Evolutionary conservation across 2,329 filamentous ascomycete genomes (phyloP), one percentile per base, ranked within the genome.

Genomic region (Rhynchosporium graminicola): DNA sequence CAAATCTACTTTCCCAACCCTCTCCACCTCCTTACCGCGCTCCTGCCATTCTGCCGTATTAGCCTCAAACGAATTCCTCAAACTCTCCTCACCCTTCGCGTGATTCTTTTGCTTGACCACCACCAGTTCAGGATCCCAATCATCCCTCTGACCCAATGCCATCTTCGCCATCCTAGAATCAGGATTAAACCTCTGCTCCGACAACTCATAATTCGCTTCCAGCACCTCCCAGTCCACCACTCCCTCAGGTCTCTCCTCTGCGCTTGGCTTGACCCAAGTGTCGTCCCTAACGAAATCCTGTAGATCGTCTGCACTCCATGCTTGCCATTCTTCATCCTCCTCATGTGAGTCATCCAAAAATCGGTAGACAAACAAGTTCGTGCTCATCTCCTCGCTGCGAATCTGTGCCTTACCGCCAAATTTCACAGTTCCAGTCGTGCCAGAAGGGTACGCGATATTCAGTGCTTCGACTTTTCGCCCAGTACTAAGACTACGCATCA

Each of bases 401-500:
- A 61, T 61, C 20, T 51, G 52, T 6, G 64, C 63, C 46, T 69
- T 57, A 3, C 69, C 71, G 6, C 66, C 66, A 70, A 70, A 74
- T 15, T 64, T 65, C 20, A 74, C 61, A 0, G 51, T 61, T 2
- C 72, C 73, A 13, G 56, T 65, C 0, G 71, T 71, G 9, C 65
- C 68, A 1, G 57, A 47, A 9, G 73, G 73, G 26, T 71, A 69
- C 10, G 64, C 63, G n/a, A 74, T 64, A 31, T 72, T 66, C 15
- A 74, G 55, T 29, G 56, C 55, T 55, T 73, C 69, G 5, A 66
- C 63, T 33, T 64, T 66, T 2, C 63, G 54, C 1, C 68, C 68
- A 2, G 56, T 63, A 13, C 59, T 64, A 7, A 63, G 28, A 36
- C 63, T 64, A 6, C 57, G 60, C 63, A 71, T 66, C 6, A 65